Evolutionary conservation across 169 alveolate genomes (phyloP).

Genomic region (Plasmodium cynomolgi): DNA sequence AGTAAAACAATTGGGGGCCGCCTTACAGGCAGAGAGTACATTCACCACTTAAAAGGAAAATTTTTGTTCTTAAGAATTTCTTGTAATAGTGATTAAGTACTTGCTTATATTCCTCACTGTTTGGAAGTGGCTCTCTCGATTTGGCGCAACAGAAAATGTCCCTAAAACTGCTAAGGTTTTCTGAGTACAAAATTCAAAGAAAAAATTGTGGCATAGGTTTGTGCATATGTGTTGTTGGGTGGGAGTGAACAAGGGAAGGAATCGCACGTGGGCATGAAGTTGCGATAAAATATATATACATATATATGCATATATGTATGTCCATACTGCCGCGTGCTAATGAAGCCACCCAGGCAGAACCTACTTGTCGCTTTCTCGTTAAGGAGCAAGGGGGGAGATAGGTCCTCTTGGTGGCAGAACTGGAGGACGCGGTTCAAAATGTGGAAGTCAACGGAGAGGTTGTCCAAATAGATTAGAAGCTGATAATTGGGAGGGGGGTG

Average conservation of each 20-base stretch:
- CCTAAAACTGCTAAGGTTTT: neutral
- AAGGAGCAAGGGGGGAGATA: constrained; percentile 2
- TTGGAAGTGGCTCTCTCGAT: neutral
- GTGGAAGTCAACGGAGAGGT: constrained; percentile 48
- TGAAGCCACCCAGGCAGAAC: neutral
- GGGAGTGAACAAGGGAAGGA: neutral
- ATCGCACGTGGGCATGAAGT: neutral
- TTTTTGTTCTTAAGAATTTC: constrained; percentile 11
- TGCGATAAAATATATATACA: neutral
- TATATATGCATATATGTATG: neutral
- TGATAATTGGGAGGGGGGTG: neutral
- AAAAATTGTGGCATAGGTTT: neutral
- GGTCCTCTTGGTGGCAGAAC: neutral
- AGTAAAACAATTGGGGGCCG: neutral
- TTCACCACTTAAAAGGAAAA: neutral
- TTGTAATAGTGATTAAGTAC: constrained; percentile 4
- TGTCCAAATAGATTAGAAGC: constrained; percentile 33
- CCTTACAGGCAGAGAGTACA: neutral
- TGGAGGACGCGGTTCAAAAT: constrained; percentile 19
- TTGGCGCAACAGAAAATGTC: neutral
- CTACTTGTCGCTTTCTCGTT: constrained; percentile 23
- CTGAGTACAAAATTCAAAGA: neutral
- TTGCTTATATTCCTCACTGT: neutral
- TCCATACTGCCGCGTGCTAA: neutral
- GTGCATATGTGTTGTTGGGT: neutral